Base-by-base conservation (phyloP, 257 asterid genomes). In the Mentha longifolia region DNA sequence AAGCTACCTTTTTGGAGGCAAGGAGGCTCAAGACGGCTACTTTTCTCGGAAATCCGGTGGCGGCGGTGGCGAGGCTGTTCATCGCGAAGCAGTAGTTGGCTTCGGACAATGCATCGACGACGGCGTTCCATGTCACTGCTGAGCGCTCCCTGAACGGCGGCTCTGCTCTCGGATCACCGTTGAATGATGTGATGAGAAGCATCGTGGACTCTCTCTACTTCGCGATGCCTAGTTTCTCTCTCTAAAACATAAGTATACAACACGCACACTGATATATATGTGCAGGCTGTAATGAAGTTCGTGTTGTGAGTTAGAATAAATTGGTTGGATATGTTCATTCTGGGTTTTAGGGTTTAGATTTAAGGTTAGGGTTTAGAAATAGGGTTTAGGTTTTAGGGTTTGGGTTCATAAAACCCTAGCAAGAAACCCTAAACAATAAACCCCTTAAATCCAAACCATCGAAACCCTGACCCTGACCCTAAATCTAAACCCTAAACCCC, bases 141-240 rank as follows among this genome's bases (percentile, higher is more conserved):
- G 57, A 15, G 10, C n/a, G 22, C 42, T 2, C 16, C 64, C 64
- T 15, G 74, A 57, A 31, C n/a, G 65, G n/a, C 30, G 57, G 59
- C 67, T 70, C 74, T 19, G 59, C 31, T 14, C 16, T 70, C 5
- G 74, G 74, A 14, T 70, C 66, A 46, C 59, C 43, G 59, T 70
- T 67, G 1, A 16, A 3, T 43, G 74, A 70, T 28, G 16, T 43
- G 47, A 70, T 28, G 15, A 70, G 46, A 51, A 70, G 74, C 33
- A 57, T 70, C 4, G 45, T 39, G 43, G 56, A 11, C 35, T 54
- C 47, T 12, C 15, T 16, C 39, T 25, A 31, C 12, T 11, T 31
- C 28, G 49, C 61, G 47, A 50, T 43, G 30, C 15, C 3, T 0
- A 8, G 47, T 49, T 6, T 35, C 66, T 22, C 61, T 22, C 16